Evolutionary conservation across 164 flowering plant species (phyloP).

Genomic region (Umbilicus rupestris): DNA sequence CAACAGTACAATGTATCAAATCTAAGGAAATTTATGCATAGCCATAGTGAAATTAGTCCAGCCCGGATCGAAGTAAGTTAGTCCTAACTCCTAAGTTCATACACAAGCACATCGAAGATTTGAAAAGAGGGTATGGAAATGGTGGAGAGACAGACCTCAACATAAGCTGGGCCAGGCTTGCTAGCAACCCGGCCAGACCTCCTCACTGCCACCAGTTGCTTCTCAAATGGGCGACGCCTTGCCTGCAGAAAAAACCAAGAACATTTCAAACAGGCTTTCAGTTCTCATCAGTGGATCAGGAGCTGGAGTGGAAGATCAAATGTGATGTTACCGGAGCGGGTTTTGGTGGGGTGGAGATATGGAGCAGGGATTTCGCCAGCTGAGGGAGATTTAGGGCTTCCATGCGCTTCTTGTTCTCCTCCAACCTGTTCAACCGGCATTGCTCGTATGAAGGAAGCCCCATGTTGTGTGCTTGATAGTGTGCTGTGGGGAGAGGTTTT

Average conservation of each 20-base stretch:
- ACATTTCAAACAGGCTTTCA: background rate
- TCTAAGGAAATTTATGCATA: background rate
- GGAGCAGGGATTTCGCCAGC: conserved; percentile 28
- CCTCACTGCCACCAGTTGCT: conserved; percentile 24
- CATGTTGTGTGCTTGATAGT: background rate
- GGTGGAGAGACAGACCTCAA: conserved; percentile 20
- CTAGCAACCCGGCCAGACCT: conserved; percentile 40
- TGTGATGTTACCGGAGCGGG: conserved; percentile 22
- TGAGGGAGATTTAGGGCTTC: conserved; percentile 42
- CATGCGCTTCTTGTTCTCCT: conserved; percentile 57
- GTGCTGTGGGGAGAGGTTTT: background rate
- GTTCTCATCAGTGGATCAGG: background rate
- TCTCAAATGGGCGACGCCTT: conserved; percentile 19
- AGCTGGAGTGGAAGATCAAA: background rate
- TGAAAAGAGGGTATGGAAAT: background rate
- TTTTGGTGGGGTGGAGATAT: conserved; percentile 21
- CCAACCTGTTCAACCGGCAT: conserved; percentile 32
- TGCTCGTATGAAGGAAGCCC: conserved; percentile 32
- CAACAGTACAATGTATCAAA: background rate
- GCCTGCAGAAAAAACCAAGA: conserved; percentile 1
- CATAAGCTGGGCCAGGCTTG: conserved; percentile 35
- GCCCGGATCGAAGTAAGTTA: background rate
- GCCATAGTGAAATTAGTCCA: background rate
- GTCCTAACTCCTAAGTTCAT: too few species aligned
- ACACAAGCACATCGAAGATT: background rate